Conservation (phyloP, 805 yeast genomes). For the Dipodascopsis uninucleata region DNA sequence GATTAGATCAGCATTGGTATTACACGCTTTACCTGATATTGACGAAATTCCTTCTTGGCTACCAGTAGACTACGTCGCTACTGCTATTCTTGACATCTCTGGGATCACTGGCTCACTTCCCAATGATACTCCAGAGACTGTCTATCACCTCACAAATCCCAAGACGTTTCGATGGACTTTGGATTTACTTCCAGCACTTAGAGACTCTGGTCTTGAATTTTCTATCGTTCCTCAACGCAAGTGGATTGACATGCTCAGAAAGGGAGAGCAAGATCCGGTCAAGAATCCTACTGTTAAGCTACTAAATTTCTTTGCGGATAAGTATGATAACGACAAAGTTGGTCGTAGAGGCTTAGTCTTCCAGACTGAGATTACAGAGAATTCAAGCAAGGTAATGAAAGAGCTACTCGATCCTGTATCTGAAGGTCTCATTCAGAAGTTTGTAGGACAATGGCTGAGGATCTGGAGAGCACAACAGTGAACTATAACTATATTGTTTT, state of each 20-base stretch:
- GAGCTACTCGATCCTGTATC: slow-evolving; percentile 9
- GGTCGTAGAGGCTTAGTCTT: slow-evolving; percentile 14
- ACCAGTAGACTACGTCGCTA: slow-evolving; percentile 23
- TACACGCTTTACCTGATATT: slow-evolving; percentile 17
- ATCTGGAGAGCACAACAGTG: background rate
- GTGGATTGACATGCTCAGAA: slow-evolving; percentile 11
- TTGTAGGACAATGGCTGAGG: slow-evolving; percentile 13
- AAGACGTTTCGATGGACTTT: slow-evolving; percentile 16
- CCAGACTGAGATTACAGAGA: slow-evolving; percentile 6
- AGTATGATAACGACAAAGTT: slow-evolving; percentile 16
- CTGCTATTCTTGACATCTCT: slow-evolving; percentile 10
- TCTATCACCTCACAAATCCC: slow-evolving; percentile 15
- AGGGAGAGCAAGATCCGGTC: slow-evolving; percentile 16
- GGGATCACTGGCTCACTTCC: slow-evolving; percentile 3
- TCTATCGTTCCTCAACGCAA: slow-evolving; percentile 9
- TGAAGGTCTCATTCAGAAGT: slow-evolving; percentile 9
- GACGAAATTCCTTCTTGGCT: slow-evolving; percentile 19
- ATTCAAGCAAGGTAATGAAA: slow-evolving; percentile 1
- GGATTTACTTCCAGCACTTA: slow-evolving; percentile 15
- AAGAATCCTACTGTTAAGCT: slow-evolving; percentile 21
- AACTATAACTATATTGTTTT: no score
- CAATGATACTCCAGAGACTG: slow-evolving; percentile 6
- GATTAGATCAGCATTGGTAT: slow-evolving; percentile 16
- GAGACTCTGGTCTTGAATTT: slow-evolving; percentile 11
- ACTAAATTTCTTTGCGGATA: slow-evolving; percentile 7